phyloP scores from a whole-genome alignment of 2,329 filamentous ascomycete species.

The Monosporascus sp. region DNA sequence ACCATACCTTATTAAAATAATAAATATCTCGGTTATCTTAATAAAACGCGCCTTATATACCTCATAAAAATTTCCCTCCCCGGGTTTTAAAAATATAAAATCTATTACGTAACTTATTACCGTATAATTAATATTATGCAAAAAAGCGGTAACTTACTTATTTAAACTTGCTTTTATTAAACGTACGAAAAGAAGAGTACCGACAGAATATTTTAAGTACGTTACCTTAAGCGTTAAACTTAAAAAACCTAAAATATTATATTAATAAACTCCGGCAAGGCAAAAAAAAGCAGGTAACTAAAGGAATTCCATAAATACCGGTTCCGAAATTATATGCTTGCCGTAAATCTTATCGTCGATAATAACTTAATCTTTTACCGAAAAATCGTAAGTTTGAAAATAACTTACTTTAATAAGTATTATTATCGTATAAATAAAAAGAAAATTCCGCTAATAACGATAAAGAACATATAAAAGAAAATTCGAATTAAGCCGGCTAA shows the following conservation, averaged over 20 bases:
- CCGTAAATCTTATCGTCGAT: conserved; percentile 32
- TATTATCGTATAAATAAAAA: neutral
- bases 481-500: too few species aligned
- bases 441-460: too few species aligned
- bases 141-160: conserved; percentile 32
- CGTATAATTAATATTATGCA: conserved; percentile 35
- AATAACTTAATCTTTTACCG: conserved; percentile 5
- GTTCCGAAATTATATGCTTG: conserved; percentile 26
- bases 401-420: conserved; percentile 8
- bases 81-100: conserved; percentile 28
- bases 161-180: too few species aligned
- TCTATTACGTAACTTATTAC: conserved; percentile 35
- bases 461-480: too few species aligned
- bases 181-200: conserved; percentile 32
- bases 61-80: conserved; percentile 33
- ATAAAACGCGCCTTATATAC: conserved; percentile 32
- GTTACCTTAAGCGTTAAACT: conserved; percentile 28
- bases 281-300: conserved; percentile 25
- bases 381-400: conserved; percentile 16
- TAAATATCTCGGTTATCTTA: conserved; percentile 26
- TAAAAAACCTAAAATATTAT: conserved; percentile 30
- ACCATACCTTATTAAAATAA: conserved; percentile 26
- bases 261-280: conserved; percentile 29
- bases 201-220: conserved; percentile 34
- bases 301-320: conserved; percentile 30